These are phyloP conservation scores for Neurospora tetraspora DNA, from an alignment of 495 filamentous ascomycete genomes.

Conservation along the genomic window DNA sequence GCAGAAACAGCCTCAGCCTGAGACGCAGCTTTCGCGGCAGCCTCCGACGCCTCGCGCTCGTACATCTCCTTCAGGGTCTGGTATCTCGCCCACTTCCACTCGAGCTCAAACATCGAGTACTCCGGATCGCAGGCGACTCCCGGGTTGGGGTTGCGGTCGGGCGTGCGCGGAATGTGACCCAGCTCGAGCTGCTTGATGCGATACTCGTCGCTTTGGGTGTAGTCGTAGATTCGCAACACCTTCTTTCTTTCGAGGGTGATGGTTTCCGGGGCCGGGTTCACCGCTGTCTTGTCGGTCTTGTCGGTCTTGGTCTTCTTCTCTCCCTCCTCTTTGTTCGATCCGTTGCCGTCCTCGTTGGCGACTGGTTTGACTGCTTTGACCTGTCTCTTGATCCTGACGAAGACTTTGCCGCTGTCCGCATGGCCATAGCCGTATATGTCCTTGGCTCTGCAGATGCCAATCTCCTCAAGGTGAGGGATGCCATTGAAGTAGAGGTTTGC, in stretches of 20 bases:
- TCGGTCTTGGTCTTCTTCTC: not conserved
- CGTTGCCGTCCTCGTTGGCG: not conserved
- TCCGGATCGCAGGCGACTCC: not conserved
- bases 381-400: not conserved
- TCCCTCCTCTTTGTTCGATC: not conserved
- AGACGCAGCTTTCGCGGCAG: not conserved
- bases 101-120: not conserved
- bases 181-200: not conserved
- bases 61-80: not conserved
- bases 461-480: not conserved
- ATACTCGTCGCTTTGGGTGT: not conserved
- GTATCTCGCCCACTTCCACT: not conserved
- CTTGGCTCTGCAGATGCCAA: not conserved
- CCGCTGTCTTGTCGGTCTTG: not conserved
- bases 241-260: not conserved
- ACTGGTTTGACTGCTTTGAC: not conserved
- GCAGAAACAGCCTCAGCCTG: not conserved
- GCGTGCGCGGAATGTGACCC: not conserved
- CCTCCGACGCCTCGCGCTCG: not conserved
- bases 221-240: not conserved
- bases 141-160: not conserved
- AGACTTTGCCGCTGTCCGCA: not conserved
- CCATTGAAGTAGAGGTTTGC: not conserved
- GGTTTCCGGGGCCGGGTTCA: not conserved
- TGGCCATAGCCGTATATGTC: not conserved